A percentile compares a stretch with the other conserved stretches of the same genome.
These are phyloP conservation scores for Solanum microdontum DNA, from an alignment of 257 asterid species.

Conservation along the genomic window DNA sequence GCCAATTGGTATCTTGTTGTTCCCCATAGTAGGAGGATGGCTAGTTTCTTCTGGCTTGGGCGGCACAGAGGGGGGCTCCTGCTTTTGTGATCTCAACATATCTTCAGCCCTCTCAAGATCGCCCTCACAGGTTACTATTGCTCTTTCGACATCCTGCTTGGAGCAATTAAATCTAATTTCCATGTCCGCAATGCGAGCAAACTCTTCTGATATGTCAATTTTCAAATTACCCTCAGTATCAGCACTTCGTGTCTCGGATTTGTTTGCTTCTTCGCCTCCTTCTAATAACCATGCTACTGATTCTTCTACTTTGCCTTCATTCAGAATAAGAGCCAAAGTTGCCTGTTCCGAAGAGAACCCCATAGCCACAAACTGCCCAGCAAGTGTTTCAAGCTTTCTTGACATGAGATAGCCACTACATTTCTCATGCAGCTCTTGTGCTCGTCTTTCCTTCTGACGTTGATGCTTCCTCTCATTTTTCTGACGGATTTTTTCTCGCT, in stretches of 20 bases:
- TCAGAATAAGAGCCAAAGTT: constrained; percentile 82
- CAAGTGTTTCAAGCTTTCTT: constrained; percentile 62
- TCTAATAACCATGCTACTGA: constrained; percentile 82
- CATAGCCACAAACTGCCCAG: constrained; percentile 90
- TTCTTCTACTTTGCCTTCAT: constrained; percentile 90
- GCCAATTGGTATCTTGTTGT: constrained; percentile 27
- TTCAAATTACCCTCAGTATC: constrained; percentile 62
- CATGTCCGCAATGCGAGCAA: constrained; percentile 58
- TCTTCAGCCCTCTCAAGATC: constrained; percentile 87
- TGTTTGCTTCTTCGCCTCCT: constrained; percentile 44
- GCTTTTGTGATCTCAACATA: constrained; percentile 54
- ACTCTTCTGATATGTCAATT: constrained; percentile 87
- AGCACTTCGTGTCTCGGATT: constrained; percentile 35
- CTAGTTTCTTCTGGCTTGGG: constrained; percentile 57
- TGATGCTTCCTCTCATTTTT: constrained; percentile 80
- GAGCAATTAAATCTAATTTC: constrained; percentile 61
- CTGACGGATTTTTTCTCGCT: constrained; percentile 66
- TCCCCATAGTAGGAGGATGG: constrained; percentile 38
- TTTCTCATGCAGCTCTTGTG: constrained; percentile 66
- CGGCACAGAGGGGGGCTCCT: constrained; percentile 40
- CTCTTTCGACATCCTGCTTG: constrained; percentile 88
- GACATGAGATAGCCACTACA: constrained; percentile 80
- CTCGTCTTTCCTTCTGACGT: constrained; percentile 76
- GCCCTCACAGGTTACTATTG: constrained; percentile 77
- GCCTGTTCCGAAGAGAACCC: constrained; percentile 91